Evolutionary conservation across 1,284 basidiomycete genomes (phyloP).

Genomic region (Pseudozyma pruni): DNA sequence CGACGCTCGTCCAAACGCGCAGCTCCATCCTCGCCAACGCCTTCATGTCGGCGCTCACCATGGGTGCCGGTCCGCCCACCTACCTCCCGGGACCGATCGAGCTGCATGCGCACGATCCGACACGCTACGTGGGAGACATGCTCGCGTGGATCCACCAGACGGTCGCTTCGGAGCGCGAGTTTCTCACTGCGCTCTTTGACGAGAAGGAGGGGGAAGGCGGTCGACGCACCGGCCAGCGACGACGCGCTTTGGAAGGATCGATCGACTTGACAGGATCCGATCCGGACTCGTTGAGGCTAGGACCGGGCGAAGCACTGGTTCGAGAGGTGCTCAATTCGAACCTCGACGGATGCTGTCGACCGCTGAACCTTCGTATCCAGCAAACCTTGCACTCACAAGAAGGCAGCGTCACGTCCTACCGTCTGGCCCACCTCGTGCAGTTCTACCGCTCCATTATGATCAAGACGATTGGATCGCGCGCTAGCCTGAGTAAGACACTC

Average conservation of each 20-base stretch:
- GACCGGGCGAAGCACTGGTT: slow-evolving; percentile 67
- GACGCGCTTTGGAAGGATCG: slow-evolving; percentile 50
- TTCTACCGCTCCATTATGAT: slow-evolving; percentile 94
- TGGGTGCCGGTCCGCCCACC: slow-evolving; percentile 79
- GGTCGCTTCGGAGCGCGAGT: slow-evolving; percentile 90
- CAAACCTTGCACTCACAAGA: slow-evolving; percentile 93
- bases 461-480: slow-evolving; percentile 84
- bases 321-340: slow-evolving; percentile 82
- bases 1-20: slow-evolving; percentile 81
- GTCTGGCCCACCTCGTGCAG: slow-evolving; percentile 90
- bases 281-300: slow-evolving; percentile 16
- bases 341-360: slow-evolving; percentile 84
- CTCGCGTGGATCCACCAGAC: slow-evolving; percentile 98
- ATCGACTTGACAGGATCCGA: slow-evolving; percentile 39
- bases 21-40: slow-evolving; percentile 80
- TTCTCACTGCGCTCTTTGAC: slow-evolving; percentile 55
- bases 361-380: slow-evolving; percentile 78
- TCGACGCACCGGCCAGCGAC: slow-evolving; percentile 42
- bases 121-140: slow-evolving; percentile 97
- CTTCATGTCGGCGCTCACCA: slow-evolving; percentile 87
- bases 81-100: slow-evolving; percentile 93
- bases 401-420: slow-evolving; percentile 88
- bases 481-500: slow-evolving; percentile 80
- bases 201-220: slow-evolving; percentile 70
- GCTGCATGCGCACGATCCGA: slow-evolving; percentile 93